Percentiles rank a stretch among this genome's conserved stretches.
phyloP scores from a whole-genome alignment of 2,329 filamentous ascomycete species.

The Colletotrichum costaricense region DNA sequence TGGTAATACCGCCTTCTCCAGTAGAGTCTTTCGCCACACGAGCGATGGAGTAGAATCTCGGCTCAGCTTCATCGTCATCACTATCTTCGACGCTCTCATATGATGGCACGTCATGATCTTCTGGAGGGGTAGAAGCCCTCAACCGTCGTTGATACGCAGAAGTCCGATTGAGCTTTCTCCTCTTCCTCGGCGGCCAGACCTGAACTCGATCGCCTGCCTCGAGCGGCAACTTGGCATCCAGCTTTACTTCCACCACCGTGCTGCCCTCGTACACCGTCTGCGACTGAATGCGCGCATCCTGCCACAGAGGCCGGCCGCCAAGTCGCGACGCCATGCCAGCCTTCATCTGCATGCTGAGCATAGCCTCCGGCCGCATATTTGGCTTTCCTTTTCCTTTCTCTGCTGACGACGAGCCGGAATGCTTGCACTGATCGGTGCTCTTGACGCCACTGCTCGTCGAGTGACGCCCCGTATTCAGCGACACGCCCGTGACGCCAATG shows the following conservation, averaged over 20 bases:
- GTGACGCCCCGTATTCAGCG: constrained; percentile 21
- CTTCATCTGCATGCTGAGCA: constrained; percentile 35
- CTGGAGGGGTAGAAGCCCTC: not conserved
- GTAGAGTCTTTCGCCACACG: not conserved
- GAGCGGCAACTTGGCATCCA: constrained; percentile 24
- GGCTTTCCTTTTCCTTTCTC: not conserved
- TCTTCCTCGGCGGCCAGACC: constrained; percentile 25
- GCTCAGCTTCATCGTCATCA: constrained; percentile 5
- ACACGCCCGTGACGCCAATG: constrained; percentile 27
- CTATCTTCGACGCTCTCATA: not conserved
- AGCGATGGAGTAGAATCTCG: constrained; percentile 33
- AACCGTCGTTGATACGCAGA: not conserved
- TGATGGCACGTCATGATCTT: constrained; percentile 8
- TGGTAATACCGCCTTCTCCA: not conserved
- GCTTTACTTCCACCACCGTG: constrained; percentile 5
- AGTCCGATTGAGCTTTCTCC: not conserved
- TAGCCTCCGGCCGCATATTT: constrained; percentile 24
- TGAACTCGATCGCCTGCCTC: constrained; percentile 29
- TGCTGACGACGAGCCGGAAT: not conserved
- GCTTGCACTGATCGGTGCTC: constrained; percentile 19
- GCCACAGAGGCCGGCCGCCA: constrained; percentile 26
- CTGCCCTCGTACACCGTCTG: constrained; percentile 13
- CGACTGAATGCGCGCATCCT: constrained; percentile 23
- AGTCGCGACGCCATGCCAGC: constrained; percentile 28
- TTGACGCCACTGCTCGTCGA: constrained; percentile 32